These are phyloP conservation scores for Mortierella sp. DNA, from an alignment of 371 early-diverging fungal genomes.

Conservation along the genomic window DNA sequence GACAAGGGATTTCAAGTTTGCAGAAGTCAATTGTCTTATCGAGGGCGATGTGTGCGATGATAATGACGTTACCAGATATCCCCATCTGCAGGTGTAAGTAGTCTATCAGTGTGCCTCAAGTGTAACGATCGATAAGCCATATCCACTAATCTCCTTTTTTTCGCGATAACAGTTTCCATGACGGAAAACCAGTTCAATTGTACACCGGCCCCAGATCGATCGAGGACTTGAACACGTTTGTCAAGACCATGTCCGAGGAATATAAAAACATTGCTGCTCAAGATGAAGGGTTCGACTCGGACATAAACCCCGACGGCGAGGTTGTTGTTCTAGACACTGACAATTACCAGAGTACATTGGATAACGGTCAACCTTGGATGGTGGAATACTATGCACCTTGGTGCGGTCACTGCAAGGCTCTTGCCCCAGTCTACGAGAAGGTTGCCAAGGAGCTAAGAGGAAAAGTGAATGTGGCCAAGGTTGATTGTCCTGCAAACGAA, in stretches of 20 bases:
- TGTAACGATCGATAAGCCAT: neutral
- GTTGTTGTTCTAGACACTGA: constrained; percentile 29
- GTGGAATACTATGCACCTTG: constrained; percentile 90
- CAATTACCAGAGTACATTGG: constrained; percentile 19
- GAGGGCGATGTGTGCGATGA: constrained; percentile 77
- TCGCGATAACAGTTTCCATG: constrained; percentile 44
- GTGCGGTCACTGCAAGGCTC: constrained; percentile 87
- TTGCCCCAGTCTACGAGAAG: constrained; percentile 84
- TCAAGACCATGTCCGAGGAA: constrained; percentile 17
- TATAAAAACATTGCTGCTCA: neutral
- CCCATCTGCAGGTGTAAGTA: constrained; percentile 75
- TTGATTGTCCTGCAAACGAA: constrained; percentile 81
- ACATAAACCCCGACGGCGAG: constrained; percentile 22
- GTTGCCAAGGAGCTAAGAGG: constrained; percentile 74
- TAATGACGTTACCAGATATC: constrained; percentile 68
- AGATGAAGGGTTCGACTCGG: neutral
- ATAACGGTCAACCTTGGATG: constrained; percentile 70
- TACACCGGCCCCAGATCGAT: constrained; percentile 48
- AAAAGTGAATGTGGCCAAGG: constrained; percentile 84
- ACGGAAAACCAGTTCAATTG: constrained; percentile 69
- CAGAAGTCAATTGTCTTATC: constrained; percentile 82
- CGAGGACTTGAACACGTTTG: constrained; percentile 23
- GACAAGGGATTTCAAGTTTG: constrained; percentile 72
- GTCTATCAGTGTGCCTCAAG: neutral
- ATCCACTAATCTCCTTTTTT: neutral